phyloP scores from a whole-genome alignment of 352 stramenopile species.

The Thalassiosira mediterranea region DNA sequence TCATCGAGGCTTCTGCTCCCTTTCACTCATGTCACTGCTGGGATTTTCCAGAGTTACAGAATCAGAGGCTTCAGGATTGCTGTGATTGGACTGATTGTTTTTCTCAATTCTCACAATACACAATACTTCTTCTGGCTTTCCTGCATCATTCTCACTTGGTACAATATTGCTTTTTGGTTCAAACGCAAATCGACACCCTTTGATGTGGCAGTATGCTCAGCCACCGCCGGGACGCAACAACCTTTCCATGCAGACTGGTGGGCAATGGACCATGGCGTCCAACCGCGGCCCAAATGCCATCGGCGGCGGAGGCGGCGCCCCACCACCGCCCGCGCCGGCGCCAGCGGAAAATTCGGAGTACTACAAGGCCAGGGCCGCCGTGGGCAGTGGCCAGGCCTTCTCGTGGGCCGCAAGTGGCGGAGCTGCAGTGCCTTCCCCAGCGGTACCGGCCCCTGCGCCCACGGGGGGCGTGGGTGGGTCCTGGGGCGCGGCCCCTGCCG shows the following conservation, averaged over 20 bases:
- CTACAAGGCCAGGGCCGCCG: conserved; percentile 66
- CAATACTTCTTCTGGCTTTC: no score
- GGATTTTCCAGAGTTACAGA: no score
- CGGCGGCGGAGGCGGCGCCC: not conserved
- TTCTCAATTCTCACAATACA: no score
- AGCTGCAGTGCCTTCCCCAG: not conserved
- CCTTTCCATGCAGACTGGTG: conserved; percentile 61
- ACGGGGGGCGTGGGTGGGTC: conserved; percentile 71
- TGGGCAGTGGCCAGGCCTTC: conserved; percentile 57
- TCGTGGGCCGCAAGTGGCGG: conserved; percentile 46
- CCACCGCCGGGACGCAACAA: conserved; percentile 65
- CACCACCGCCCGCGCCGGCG: not conserved
- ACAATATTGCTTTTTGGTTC: no score
- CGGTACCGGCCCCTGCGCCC: not conserved
- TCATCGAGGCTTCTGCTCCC: no score
- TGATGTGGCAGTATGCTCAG: conserved; percentile 47
- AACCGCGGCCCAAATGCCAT: conserved; percentile 70
- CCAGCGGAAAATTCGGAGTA: conserved; percentile 63
- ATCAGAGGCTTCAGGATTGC: no score
- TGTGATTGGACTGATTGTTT: no score
- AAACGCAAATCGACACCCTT: no score
- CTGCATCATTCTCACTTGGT: no score
- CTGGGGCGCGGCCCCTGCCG: conserved; percentile 51
- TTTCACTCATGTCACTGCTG: no score
- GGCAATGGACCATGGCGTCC: conserved; percentile 76